These are phyloP conservation scores for Craterostigma plantagineum DNA, from an alignment of 257 asterid genomes.

Conservation along the genomic window DNA sequence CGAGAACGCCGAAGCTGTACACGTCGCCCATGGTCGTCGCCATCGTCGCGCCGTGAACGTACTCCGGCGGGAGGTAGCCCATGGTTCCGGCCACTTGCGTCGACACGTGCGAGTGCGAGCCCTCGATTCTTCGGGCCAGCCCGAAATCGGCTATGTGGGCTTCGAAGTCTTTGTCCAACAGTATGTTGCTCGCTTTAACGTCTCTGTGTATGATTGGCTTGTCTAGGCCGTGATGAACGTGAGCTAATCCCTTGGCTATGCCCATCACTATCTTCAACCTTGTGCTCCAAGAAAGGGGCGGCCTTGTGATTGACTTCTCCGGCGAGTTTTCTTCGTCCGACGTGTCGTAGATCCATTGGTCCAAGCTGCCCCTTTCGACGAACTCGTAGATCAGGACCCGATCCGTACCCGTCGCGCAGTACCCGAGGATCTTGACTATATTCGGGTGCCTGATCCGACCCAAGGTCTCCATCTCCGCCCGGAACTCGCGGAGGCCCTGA, in stretches of 20 bases:
- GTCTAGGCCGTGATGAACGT: slow-evolving; percentile 37
- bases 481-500: slow-evolving; percentile 76
- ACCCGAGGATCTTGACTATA: slow-evolving; percentile 62
- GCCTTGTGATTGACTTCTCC: slow-evolving; percentile 6
- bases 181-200: slow-evolving; percentile 54
- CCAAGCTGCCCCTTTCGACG: slow-evolving; percentile 63
- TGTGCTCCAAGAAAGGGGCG: slow-evolving; percentile 46
- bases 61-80: slow-evolving; percentile 96
- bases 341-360: slow-evolving; percentile 77
- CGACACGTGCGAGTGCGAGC: slow-evolving; percentile 59
- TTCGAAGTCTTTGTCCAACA: slow-evolving; percentile 35
- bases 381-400: slow-evolving; percentile 68
- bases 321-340: slow-evolving; percentile 16
- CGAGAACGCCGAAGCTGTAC: slow-evolving; percentile 65
- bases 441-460: slow-evolving; percentile 61
- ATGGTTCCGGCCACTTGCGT: slow-evolving; percentile 87
- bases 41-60: slow-evolving; percentile 35
- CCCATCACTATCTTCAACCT: slow-evolving; percentile 42
- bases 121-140: slow-evolving; percentile 49
- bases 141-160: slow-evolving; percentile 85
- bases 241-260: slow-evolving; percentile 46
- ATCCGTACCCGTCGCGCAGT: slow-evolving; percentile 44
- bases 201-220: slow-evolving; percentile 58
- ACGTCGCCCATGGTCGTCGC: slow-evolving; percentile 56
- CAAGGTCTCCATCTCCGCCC: slow-evolving; percentile 89